These are phyloP conservation scores for Papiliotrema laurentii DNA, from an alignment of 1,284 basidiomycete species.

Conservation along the genomic window DNA sequence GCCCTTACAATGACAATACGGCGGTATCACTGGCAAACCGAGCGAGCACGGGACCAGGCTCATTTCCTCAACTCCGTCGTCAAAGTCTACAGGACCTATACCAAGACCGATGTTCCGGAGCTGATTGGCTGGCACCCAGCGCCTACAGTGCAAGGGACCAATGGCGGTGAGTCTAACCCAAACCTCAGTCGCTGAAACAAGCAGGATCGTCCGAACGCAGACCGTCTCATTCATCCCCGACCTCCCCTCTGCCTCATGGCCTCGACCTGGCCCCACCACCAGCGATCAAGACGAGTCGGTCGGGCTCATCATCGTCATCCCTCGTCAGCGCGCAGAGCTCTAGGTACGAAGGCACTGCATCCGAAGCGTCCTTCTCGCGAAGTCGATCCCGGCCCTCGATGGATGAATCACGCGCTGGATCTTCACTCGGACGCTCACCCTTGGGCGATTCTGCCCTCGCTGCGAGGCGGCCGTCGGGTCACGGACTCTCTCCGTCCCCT, in stretches of 20 bases:
- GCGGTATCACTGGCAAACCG: conserved; percentile 82
- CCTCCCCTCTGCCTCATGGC: conserved; percentile 7
- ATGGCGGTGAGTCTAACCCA: conserved; percentile 4
- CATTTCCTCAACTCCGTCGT: conserved; percentile 66
- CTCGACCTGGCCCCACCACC: conserved; percentile 13
- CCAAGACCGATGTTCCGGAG: conserved; percentile 53
- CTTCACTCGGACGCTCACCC: conserved; percentile 23
- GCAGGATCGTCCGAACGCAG: conserved; percentile 2
- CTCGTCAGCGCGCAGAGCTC: conserved; percentile 11
- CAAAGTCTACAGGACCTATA: conserved; percentile 63
- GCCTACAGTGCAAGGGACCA: too few species aligned
- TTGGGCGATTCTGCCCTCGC: conserved; percentile 15
- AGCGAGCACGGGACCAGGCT: conserved; percentile 64
- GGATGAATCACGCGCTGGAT: conserved; percentile 18
- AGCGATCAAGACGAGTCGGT: conserved; percentile 10
- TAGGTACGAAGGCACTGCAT: conserved; percentile 2
- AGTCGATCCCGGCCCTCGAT: conserved; percentile 13
- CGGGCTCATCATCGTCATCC: conserved; percentile 18
- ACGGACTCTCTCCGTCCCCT: background rate
- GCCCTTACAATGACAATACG: conserved; percentile 71
- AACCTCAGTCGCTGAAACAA: background rate
- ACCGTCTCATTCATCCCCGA: conserved; percentile 6
- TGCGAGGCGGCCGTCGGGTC: background rate
- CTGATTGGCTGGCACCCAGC: conserved; percentile 41
- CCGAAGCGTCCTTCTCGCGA: conserved; percentile 1